Evolutionary conservation across 2,329 filamentous ascomycete genomes (phyloP).

Genomic region (Xylariales sp.): DNA sequence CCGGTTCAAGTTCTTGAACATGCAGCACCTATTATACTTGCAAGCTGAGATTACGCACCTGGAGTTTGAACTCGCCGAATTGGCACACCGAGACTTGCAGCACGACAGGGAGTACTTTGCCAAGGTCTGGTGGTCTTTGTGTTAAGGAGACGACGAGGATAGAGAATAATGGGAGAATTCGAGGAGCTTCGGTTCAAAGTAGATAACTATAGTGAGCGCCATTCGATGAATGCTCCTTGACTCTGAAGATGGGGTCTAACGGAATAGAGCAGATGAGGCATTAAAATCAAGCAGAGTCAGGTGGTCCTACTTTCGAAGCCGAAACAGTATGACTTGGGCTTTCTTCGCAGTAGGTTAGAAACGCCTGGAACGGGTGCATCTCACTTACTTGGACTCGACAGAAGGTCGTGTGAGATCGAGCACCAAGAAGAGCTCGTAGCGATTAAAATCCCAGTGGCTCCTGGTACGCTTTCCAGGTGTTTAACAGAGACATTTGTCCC

Average conservation of each 20-base stretch:
- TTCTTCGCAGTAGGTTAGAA: constrained; percentile 1
- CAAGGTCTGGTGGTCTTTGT: neutral
- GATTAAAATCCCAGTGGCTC: constrained; percentile 12
- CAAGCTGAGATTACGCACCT: constrained; percentile 9
- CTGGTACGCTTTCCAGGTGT: constrained; percentile 16
- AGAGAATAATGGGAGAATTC: neutral
- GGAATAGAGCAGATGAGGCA: too few relatives aligned
- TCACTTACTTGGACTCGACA: neutral
- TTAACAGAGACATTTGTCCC: constrained; percentile 15
- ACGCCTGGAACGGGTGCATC: neutral
- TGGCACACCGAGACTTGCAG: neutral
- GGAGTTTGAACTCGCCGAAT: neutral
- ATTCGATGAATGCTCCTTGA: too few relatives aligned
- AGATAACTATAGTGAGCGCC: too few relatives aligned
- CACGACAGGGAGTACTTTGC: neutral
- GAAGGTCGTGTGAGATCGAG: constrained; percentile 2
- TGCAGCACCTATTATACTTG: neutral
- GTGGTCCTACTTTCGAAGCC: neutral
- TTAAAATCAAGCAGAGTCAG: neutral
- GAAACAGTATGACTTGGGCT: neutral
- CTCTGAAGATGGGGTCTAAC: too few relatives aligned
- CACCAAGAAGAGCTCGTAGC: constrained; percentile 18
- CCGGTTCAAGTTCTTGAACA: neutral
- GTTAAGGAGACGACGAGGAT: neutral
- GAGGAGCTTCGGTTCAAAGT: neutral